These are phyloP conservation scores for Paracoccidioides lutzii DNA, from an alignment of 2,329 filamentous ascomycete genomes.

Conservation along the genomic window DNA sequence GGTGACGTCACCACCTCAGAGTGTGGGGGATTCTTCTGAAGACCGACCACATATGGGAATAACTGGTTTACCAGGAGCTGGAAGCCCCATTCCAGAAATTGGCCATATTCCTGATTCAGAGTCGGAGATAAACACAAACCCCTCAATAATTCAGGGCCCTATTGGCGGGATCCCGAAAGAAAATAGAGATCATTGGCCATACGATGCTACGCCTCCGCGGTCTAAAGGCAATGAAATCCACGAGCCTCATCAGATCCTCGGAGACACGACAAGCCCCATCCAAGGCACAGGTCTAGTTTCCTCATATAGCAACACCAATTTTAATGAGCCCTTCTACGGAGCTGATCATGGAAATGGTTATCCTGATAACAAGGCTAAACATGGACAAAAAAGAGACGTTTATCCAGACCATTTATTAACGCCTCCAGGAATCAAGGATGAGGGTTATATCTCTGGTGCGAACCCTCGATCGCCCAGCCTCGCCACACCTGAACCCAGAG, in stretches of 20 bases:
- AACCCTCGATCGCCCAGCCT: conserved; percentile 42
- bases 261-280: conserved; percentile 38
- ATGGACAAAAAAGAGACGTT: conserved; percentile 21
- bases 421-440: conserved; percentile 57
- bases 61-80: conserved; percentile 54
- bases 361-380: conserved; percentile 16
- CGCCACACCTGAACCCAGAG: conserved; percentile 34
- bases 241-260: conserved; percentile 25
- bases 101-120: conserved; percentile 47
- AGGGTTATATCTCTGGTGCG: conserved; percentile 78
- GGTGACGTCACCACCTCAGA: conserved; percentile 42
- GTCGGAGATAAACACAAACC: conserved; percentile 64
- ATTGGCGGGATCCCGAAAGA: conserved; percentile 44
- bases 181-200: conserved; percentile 42
- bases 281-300: conserved; percentile 41
- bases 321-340: conserved; percentile 48
- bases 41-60: conserved; percentile 48
- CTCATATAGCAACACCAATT: conserved; percentile 42
- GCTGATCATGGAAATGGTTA: neutral
- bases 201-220: conserved; percentile 40
- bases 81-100: conserved; percentile 64
- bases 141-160: conserved; percentile 67
- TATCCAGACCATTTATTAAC: conserved; percentile 30
- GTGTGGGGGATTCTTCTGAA: conserved; percentile 36
- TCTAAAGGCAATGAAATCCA: conserved; percentile 25